Conservation (phyloP, 306 rosid species). For the Trifolium fragiferum region DNA sequence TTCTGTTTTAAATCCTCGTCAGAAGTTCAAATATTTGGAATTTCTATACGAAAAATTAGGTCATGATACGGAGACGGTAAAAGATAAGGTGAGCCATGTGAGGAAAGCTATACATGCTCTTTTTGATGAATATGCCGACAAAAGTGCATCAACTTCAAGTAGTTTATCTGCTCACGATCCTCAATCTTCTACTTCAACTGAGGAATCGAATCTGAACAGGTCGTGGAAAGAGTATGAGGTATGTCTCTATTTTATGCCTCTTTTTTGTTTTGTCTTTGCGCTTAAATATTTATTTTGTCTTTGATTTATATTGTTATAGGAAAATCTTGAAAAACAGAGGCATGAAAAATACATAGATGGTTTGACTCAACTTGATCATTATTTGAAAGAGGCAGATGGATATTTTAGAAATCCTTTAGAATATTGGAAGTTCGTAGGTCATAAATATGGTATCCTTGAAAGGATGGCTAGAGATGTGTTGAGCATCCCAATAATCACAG, state of each 20-base stretch:
- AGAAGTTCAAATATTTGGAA: background rate
- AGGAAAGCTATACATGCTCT: slow-evolving; percentile 17
- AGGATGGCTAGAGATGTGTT: slow-evolving; percentile 36
- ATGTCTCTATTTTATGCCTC: background rate
- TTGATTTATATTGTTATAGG: slow-evolving; percentile 10
- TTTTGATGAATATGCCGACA: slow-evolving; percentile 25
- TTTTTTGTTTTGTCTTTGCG: background rate
- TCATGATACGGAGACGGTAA: background rate
- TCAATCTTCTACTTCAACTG: background rate
- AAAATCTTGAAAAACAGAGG: background rate
- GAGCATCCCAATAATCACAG: slow-evolving; percentile 27
- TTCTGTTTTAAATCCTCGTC: background rate
- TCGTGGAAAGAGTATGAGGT: background rate
- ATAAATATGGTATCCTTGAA: background rate
- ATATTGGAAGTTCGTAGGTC: background rate
- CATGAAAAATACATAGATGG: background rate
- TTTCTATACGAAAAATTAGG: background rate
- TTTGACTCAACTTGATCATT: slow-evolving; percentile 33
- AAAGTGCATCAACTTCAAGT: slow-evolving; percentile 15
- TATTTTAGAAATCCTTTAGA: background rate
- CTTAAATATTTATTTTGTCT: background rate
- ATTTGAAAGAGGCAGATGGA: background rate
- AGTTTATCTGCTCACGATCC: background rate
- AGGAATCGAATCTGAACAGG: background rate
- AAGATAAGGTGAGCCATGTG: slow-evolving; percentile 20